phyloP scores from a whole-genome alignment of 768 basidiomycete species.

The Chalciporus sphaerocephalus region DNA sequence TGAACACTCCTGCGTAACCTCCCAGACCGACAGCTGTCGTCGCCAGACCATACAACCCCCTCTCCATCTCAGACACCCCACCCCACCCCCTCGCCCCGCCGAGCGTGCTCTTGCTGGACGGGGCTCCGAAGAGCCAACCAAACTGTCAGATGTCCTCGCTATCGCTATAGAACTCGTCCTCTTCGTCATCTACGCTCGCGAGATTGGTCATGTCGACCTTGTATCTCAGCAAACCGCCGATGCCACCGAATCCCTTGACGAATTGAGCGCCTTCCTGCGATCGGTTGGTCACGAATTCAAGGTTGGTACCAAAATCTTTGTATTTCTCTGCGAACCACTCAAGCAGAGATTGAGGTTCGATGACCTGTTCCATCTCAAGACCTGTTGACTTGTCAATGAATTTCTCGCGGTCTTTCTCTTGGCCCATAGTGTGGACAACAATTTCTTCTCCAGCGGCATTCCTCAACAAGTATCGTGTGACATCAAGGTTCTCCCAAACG shows the following conservation, averaged over 20 bases:
- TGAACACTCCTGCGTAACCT: conserved; percentile 1
- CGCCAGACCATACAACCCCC: conserved; percentile 1
- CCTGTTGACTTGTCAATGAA: conserved; percentile 95
- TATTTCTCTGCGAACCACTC: conserved; percentile 99
- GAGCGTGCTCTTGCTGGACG: conserved; percentile 57
- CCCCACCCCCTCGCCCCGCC: conserved; percentile 52
- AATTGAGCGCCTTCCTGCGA: conserved; percentile 98
- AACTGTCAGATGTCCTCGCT: conserved; percentile 79
- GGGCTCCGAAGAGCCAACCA: conserved; percentile 85
- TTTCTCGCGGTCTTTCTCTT: conserved; percentile 91
- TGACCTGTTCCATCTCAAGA: conserved; percentile 87
- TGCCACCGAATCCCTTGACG: conserved; percentile 97
- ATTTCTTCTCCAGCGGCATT: conserved; percentile 93
- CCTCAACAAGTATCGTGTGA: conserved; percentile 80
- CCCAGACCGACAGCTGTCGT: conserved; percentile 1
- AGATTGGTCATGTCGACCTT: conserved; percentile 94
- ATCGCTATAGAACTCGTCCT: conserved; percentile 81
- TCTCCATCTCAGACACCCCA: conserved; percentile 4
- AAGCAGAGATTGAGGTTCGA: conserved; percentile 80
- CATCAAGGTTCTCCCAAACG: conserved; percentile 97
- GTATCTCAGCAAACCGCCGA: conserved; percentile 92
- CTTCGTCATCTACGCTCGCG: conserved; percentile 65
- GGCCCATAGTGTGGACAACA: conserved; percentile 75
- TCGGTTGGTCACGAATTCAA: conserved; percentile 94
- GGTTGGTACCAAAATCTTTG: conserved; percentile 92